These are phyloP conservation scores for Salix exigua DNA, from an alignment of 345 rosid species.

Conservation along the genomic window DNA sequence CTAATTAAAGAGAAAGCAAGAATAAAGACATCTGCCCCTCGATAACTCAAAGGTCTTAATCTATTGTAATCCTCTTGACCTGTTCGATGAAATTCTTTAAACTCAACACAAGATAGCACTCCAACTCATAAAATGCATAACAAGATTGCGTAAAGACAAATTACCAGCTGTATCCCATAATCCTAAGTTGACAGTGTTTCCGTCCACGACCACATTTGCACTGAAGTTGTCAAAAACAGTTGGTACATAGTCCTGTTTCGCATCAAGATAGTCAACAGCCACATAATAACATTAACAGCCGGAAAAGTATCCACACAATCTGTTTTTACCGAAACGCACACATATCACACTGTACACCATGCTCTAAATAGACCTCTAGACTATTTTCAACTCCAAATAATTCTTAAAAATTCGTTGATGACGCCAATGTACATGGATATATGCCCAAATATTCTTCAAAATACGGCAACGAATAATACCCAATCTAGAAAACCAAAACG, in stretches of 20 bases:
- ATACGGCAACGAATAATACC: background rate
- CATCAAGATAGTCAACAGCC: slow-evolving; percentile 12
- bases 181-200: slow-evolving; percentile 81
- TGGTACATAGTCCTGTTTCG: slow-evolving; percentile 81
- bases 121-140: background rate
- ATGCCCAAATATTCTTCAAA: background rate
- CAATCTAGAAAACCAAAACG: background rate
- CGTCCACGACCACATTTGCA: slow-evolving; percentile 90
- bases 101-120: background rate
- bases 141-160: slow-evolving; percentile 1
- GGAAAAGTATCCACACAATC: background rate
- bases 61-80: slow-evolving; percentile 95
- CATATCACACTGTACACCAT: background rate
- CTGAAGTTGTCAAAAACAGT: slow-evolving; percentile 96
- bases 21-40: slow-evolving; percentile 94
- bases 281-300: background rate
- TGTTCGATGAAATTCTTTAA: slow-evolving; percentile 25
- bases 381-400: background rate
- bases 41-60: slow-evolving; percentile 86
- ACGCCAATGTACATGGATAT: background rate
- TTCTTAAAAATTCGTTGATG: background rate
- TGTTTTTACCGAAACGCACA: background rate
- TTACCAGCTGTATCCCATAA: slow-evolving; percentile 98
- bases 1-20: slow-evolving; percentile 94
- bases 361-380: background rate